These are phyloP conservation scores for Curvularia sp. DNA, from an alignment of 2,329 filamentous ascomycete genomes.

Conservation along the genomic window DNA sequence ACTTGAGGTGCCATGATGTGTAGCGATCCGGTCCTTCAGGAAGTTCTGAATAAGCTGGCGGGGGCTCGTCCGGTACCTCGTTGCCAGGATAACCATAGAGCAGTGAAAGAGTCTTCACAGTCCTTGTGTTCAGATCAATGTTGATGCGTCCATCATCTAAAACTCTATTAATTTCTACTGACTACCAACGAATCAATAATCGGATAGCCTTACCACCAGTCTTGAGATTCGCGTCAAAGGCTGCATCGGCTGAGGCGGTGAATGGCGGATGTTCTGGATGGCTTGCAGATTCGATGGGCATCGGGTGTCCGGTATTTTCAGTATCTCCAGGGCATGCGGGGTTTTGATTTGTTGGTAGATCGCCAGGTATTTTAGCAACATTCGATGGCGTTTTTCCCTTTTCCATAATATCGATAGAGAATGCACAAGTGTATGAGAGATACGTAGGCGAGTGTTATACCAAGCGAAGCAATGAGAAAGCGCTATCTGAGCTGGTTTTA, in stretches of 20 bases:
- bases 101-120: slow-evolving; percentile 4
- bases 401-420: not conserved
- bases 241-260: not conserved
- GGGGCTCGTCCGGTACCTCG: not conserved
- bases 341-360: not conserved
- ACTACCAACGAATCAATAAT: not conserved
- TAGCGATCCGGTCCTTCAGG: not conserved
- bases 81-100: slow-evolving; percentile 4
- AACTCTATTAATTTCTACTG: not conserved
- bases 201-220: not conserved
- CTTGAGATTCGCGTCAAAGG: not conserved
- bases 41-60: slow-evolving; percentile 1
- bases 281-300: not conserved
- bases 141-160: slow-evolving; percentile 15
- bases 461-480: not conserved
- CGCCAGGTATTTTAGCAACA: not conserved
- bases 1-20: slow-evolving; percentile 6
- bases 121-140: slow-evolving; percentile 13
- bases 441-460: not conserved
- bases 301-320: not conserved
- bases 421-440: not conserved
- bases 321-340: not conserved
- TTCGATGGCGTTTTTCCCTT: not conserved
- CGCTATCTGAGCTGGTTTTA: not conserved
- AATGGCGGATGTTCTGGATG: not conserved